A percentile compares a stretch with the other conserved stretches of the same genome.
phyloP scores from a whole-genome alignment of 1,284 basidiomycete genomes.

The Cutaneotrichosporon cavernicola region DNA sequence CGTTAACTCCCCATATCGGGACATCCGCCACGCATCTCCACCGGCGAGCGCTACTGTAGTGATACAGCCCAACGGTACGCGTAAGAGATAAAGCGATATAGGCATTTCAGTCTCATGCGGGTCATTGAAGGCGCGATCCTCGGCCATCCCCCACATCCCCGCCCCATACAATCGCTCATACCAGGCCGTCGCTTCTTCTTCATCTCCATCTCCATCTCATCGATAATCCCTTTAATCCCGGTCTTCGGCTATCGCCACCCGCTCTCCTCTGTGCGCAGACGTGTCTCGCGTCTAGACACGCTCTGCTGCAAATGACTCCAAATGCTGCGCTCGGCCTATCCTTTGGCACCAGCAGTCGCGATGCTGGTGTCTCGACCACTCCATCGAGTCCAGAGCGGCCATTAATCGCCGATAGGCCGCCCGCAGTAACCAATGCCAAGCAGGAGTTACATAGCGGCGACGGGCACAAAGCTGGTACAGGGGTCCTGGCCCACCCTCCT shows the following conservation, averaged over 20 bases:
- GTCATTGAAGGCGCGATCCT: not conserved
- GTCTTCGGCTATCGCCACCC: not conserved
- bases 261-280: not conserved
- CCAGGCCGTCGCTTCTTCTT: not conserved
- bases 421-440: not conserved
- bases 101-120: not conserved
- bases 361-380: not conserved
- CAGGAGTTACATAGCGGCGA: slow-evolving; percentile 11
- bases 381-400: not conserved
- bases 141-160: not conserved
- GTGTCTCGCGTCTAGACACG: slow-evolving; percentile 7
- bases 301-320: slow-evolving; percentile 6
- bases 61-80: not conserved
- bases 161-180: not conserved
- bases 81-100: not conserved
- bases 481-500: slow-evolving; percentile 4
- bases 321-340: slow-evolving; percentile 14
- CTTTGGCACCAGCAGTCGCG: not conserved
- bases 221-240: not conserved
- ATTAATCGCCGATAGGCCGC: not conserved
- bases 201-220: not conserved
- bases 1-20: not conserved
- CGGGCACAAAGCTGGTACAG: slow-evolving; percentile 3
- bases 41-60: not conserved
- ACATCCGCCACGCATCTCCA: not conserved